Conservation (phyloP, 805 yeast genomes). For the Candida lessepsii region DNA sequence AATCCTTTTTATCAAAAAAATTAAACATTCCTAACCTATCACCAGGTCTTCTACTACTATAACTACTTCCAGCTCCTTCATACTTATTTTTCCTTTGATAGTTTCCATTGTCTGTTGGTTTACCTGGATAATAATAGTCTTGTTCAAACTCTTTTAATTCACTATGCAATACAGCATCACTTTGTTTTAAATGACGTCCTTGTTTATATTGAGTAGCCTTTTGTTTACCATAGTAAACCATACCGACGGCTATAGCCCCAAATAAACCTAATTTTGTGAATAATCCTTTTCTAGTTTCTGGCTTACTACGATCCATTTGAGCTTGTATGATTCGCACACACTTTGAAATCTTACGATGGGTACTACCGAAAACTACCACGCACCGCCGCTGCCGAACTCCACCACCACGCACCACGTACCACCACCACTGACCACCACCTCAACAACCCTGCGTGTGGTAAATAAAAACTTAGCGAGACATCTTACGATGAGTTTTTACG, state of each 20-base stretch:
- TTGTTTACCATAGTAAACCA: slow-evolving; percentile 34
- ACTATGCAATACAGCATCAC: slow-evolving; percentile 35
- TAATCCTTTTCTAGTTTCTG: slow-evolving; percentile 39
- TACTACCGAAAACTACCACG: no score
- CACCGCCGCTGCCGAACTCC: no score
- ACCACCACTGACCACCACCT: no score
- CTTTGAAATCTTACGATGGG: no score
- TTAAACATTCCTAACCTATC: slow-evolving; percentile 43
- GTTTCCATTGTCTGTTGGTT: slow-evolving; percentile 29
- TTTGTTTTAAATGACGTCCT: slow-evolving; percentile 32
- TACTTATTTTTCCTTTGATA: slow-evolving; percentile 55
- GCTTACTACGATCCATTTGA: slow-evolving; percentile 10
- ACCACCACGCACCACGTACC: no score
- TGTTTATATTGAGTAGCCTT: slow-evolving; percentile 36
- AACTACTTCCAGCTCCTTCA: slow-evolving; percentile 67
- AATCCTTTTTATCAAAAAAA: slow-evolving; percentile 20
- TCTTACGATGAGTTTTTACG: no score
- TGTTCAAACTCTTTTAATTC: slow-evolving; percentile 29
- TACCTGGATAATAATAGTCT: slow-evolving; percentile 49
- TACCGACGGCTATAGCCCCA: slow-evolving; percentile 28
- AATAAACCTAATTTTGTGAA: slow-evolving; percentile 34
- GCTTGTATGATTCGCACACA: no score
- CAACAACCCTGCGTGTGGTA: no score
- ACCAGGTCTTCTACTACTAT: slow-evolving; percentile 55
- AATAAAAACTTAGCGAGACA: neutral